A percentile compares a stretch with the other conserved stretches of the same genome.
phyloP scores from a whole-genome alignment of 805 yeast genomes.

The Saccharomycopsis schoenii region DNA sequence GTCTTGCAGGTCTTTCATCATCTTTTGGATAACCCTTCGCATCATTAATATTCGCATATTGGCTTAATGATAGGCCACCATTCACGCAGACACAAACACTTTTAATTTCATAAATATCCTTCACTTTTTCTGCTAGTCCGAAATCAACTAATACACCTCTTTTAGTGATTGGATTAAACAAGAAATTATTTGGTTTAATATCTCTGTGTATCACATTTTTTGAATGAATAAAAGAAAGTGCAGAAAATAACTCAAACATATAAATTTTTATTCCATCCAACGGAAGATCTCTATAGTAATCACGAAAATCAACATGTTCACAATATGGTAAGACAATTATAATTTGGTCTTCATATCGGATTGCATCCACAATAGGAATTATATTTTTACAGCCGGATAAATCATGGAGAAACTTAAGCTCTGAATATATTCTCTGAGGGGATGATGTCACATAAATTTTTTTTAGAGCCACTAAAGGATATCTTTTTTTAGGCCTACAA shows the following conservation, averaged over 20 bases:
- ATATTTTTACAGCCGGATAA: constrained; percentile 62
- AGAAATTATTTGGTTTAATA: constrained; percentile 73
- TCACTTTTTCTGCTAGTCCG: constrained; percentile 65
- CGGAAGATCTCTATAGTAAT: constrained; percentile 72
- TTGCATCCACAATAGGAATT: constrained; percentile 83
- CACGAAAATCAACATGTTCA: constrained; percentile 83
- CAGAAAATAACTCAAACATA: constrained; percentile 69
- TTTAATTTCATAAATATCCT: constrained; percentile 18
- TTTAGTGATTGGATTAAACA: constrained; percentile 48
- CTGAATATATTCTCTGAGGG: constrained; percentile 84
- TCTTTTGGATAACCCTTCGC: constrained; percentile 73
- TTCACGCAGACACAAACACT: constrained; percentile 47
- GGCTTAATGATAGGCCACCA: constrained; percentile 23
- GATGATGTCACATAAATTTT: constrained; percentile 93
- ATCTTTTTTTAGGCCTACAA: constrained; percentile 3
- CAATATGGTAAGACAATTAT: constrained; percentile 87
- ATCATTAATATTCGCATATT: constrained; percentile 16
- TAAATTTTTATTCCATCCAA: constrained; percentile 72
- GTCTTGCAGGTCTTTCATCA: constrained; percentile 77
- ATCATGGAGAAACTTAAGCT: constrained; percentile 64
- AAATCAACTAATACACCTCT: constrained; percentile 84
- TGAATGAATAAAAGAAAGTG: constrained; percentile 57
- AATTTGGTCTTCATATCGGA: constrained; percentile 84
- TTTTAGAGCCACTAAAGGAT: constrained; percentile 65
- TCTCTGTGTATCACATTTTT: constrained; percentile 85